These are phyloP conservation scores for Saccharomycopsis sp. DNA, from an alignment of 805 yeast species.

Conservation along the genomic window DNA sequence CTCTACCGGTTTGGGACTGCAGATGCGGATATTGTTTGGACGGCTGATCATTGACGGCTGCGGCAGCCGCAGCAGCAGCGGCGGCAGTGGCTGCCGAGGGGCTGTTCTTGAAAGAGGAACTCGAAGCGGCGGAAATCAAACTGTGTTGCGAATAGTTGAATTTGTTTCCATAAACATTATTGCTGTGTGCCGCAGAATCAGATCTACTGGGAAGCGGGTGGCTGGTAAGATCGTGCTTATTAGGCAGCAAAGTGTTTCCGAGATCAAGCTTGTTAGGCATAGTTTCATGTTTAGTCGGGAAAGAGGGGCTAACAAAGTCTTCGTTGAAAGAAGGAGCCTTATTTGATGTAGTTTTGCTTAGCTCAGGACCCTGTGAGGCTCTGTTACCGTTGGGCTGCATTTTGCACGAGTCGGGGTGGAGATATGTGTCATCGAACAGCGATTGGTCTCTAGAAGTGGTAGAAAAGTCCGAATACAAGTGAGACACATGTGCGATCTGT, in stretches of 20 bases:
- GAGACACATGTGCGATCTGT: neutral
- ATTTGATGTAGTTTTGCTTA: too few species aligned
- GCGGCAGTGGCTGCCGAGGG: conserved; percentile 21
- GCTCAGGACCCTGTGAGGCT: too few species aligned
- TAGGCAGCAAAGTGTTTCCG: too few species aligned
- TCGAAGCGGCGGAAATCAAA: conserved; percentile 6
- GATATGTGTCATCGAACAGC: neutral
- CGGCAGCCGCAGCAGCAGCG: conserved; percentile 19
- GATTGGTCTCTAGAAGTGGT: conserved; percentile 1
- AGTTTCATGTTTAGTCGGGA: neutral
- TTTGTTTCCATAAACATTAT: neutral
- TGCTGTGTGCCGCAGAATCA: too few species aligned
- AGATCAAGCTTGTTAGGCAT: too few species aligned
- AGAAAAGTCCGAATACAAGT: neutral
- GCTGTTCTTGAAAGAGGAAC: conserved; percentile 4
- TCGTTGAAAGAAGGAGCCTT: too few species aligned
- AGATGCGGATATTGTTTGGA: neutral
- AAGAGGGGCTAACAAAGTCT: neutral
- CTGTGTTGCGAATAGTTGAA: neutral
- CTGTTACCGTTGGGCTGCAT: neutral
- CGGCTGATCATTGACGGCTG: neutral
- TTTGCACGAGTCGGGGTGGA: neutral
- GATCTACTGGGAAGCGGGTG: too few species aligned
- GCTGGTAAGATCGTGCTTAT: too few species aligned
- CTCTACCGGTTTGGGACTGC: too few species aligned